Conservation (phyloP, 2,329 filamentous ascomycete genomes). For the Diaporthe sp. region DNA sequence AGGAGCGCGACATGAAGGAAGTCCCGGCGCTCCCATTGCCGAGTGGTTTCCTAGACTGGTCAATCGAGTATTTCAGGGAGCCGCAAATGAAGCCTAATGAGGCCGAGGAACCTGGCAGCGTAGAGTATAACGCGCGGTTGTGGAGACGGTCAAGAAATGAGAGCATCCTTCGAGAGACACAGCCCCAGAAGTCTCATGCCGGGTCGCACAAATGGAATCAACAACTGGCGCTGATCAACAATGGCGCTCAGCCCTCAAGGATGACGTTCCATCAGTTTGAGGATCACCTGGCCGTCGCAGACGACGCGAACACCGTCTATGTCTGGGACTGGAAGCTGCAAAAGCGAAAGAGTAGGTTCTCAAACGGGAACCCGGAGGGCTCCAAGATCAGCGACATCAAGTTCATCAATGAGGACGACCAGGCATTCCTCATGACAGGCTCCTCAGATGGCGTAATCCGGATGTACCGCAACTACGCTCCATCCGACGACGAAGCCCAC, state of each 20-base stretch:
- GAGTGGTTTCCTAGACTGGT: conserved; percentile 94
- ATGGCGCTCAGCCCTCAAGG: conserved; percentile 88
- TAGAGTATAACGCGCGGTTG: conserved; percentile 94
- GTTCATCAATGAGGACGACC: conserved; percentile 99
- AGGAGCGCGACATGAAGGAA: conserved; percentile 71
- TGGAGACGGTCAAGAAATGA: conserved; percentile 96
- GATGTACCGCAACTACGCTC: conserved; percentile 93
- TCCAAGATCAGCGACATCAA: conserved; percentile 95
- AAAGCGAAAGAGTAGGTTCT: conserved; percentile 84
- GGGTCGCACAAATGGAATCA: conserved; percentile 90
- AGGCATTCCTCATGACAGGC: conserved; percentile 93
- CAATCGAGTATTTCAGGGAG: conserved; percentile 96
- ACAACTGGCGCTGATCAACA: conserved; percentile 86
- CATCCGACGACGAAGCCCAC: conserved; percentile 55
- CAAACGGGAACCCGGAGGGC: conserved; percentile 91
- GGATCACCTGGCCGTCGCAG: conserved; percentile 92
- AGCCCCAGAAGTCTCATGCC: conserved; percentile 91
- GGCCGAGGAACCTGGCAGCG: conserved; percentile 94
- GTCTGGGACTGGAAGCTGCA: conserved; percentile 95
- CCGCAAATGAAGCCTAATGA: conserved; percentile 98
- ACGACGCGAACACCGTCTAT: conserved; percentile 90
- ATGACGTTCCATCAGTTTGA: conserved; percentile 99
- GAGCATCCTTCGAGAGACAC: conserved; percentile 89
- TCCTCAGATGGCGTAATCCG: conserved; percentile 96
- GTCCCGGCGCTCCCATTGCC: conserved; percentile 79